A percentile compares a stretch with the other conserved stretches of the same genome.
Conservation (phyloP, 805 yeast species). For the Metschnikowia arizonensis region DNA sequence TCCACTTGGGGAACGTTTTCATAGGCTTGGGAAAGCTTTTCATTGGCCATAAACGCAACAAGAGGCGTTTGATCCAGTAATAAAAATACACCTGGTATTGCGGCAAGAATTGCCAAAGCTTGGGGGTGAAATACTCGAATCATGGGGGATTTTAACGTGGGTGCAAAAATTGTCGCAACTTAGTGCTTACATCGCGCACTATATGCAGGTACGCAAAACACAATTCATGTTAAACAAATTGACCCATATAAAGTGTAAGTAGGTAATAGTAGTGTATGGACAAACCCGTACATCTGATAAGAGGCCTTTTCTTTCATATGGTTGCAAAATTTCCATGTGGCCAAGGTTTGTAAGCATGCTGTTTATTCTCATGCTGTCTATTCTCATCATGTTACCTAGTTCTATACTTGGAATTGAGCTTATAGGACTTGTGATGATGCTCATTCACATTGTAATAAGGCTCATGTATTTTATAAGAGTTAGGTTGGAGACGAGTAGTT, state of each 20-base stretch:
- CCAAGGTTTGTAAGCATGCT: background rate
- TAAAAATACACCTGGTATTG: slow-evolving; percentile 25
- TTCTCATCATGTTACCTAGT: no score
- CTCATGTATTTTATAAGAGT: no score
- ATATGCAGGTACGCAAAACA: no score
- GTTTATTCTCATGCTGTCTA: background rate
- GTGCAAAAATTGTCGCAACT: slow-evolving; percentile 18
- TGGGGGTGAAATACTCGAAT: slow-evolving; percentile 6
- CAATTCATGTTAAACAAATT: no score
- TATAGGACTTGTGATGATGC: background rate
- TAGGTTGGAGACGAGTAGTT: no score
- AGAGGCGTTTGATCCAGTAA: slow-evolving; percentile 30
- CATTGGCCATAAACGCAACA: slow-evolving; percentile 20
- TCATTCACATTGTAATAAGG: background rate
- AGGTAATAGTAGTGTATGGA: no score
- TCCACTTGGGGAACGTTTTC: slow-evolving; percentile 22
- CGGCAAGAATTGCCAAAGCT: slow-evolving; percentile 18
- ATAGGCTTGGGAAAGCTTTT: slow-evolving; percentile 20
- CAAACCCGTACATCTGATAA: no score
- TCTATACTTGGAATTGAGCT: no score
- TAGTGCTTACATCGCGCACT: background rate
- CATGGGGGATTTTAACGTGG: slow-evolving; percentile 16
- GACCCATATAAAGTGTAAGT: no score
- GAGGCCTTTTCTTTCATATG: no score
- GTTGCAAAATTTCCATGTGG: background rate